Conservation (phyloP, 371 early-diverging fungal species). For the Syncephalastrum monosporum region DNA sequence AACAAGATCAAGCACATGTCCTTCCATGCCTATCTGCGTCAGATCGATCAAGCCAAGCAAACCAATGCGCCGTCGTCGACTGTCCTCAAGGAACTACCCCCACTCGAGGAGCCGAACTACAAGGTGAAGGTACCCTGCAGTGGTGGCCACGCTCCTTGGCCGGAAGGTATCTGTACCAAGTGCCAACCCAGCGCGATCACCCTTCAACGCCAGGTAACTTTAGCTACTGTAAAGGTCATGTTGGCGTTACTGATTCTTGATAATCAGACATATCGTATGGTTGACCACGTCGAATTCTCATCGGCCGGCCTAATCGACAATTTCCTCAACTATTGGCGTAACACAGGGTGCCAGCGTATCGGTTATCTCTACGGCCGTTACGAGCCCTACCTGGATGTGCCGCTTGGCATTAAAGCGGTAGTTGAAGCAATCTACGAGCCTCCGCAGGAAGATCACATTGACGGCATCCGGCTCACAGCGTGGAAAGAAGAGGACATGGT, state of each 20-base stretch:
- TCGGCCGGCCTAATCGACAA: conserved; percentile 80
- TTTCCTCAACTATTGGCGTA: conserved; percentile 89
- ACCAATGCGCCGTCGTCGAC: conserved; percentile 51
- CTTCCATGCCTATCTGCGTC: conserved; percentile 89
- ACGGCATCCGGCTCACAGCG: conserved; percentile 76
- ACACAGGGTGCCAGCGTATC: conserved; percentile 87
- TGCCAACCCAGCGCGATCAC: conserved; percentile 96
- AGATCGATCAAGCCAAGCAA: conserved; percentile 64
- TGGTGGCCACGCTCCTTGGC: conserved; percentile 88
- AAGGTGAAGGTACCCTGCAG: conserved; percentile 80
- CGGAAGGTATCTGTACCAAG: conserved; percentile 94
- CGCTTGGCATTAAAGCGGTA: conserved; percentile 96
- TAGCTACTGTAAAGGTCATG: not conserved
- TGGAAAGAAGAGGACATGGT: conserved; percentile 59
- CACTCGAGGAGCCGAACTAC: conserved; percentile 83
- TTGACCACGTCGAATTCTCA: conserved; percentile 99
- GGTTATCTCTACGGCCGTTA: conserved; percentile 96
- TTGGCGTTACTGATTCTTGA: conserved; percentile 18
- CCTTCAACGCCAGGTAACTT: conserved; percentile 77
- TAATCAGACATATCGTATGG: conserved; percentile 88
- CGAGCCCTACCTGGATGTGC: conserved; percentile 89
- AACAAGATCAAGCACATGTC: conserved; percentile 97
- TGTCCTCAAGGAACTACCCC: conserved; percentile 59
- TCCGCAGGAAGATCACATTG: conserved; percentile 81
- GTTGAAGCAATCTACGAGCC: conserved; percentile 97